Base-by-base conservation (phyloP, 2,329 filamentous ascomycete genomes). In the Acrodontium crateriforme region DNA sequence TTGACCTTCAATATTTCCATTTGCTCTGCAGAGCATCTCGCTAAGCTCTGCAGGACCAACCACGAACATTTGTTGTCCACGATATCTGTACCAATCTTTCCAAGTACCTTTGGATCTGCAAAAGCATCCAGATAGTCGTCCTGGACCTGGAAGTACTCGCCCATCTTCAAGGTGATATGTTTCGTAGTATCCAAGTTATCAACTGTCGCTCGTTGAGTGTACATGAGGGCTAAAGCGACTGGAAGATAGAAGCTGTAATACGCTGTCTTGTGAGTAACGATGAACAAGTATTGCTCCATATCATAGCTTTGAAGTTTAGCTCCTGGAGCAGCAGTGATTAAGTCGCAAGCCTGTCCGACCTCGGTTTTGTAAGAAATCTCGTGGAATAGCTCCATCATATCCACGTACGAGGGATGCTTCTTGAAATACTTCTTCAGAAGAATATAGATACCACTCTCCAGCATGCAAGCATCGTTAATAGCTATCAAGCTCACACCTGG, bases 41-140 rank as follows among this genome's bases (percentile, higher is more conserved):
- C 69, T 34, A 98, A 67, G 25, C 89, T 89, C 60, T 93, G 78
- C 69, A 98, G 98, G 59, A 98, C 71, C 35, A 98, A 65, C 89
- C 89, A 98, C 22, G 82, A 91, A 69, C 89, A 98, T 71, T 98
- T 98, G 72, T 98, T 98, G 64, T 98, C 89, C 68, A 85, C 77
- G 58, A 98, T 98, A 52, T 98, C 89, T 35, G 89, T 98, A 42
- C 89, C 89, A 41, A 95, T 93, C 73, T 98, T 98, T 58, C 89
- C 89, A 54, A 98, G 89, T 50, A 84, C 72, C 49, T 83, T 73
- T 20, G 89, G 84, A 45, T 87, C 76, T 46, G 87, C 89, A 52
- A 89, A 98, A 62, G 91, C 92, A 67, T 98, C 89, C 29, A 98
- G 80, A 63, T 89, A 98, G 65, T 98, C 89, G 57, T 98, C 89